Conservation (phyloP, 2,329 filamentous ascomycete species). For the Trichophyton mentagrophytes region DNA sequence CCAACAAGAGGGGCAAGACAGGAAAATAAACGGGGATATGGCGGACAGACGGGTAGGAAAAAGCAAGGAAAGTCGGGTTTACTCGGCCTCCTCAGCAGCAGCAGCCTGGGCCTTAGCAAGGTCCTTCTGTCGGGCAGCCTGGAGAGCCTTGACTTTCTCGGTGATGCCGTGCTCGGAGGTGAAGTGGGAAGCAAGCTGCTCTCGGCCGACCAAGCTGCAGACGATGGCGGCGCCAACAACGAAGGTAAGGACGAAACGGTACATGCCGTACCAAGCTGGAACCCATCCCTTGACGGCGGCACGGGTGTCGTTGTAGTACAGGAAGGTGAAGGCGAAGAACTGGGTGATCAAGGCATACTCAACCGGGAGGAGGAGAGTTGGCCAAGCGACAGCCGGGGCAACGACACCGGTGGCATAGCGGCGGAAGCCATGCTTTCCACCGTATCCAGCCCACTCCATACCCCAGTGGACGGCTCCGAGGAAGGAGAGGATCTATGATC, state of each 20-base stretch:
- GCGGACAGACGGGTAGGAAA: background rate
- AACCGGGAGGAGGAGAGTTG: conserved; percentile 69
- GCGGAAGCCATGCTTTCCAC: conserved; percentile 55
- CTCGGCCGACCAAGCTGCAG: conserved; percentile 65
- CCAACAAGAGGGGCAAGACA: background rate
- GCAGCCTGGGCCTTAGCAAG: conserved; percentile 25
- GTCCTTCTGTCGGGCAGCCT: conserved; percentile 32
- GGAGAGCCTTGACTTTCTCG: conserved; percentile 43
- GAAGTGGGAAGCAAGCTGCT: conserved; percentile 49
- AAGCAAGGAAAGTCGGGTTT: background rate
- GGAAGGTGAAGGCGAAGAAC: conserved; percentile 68
- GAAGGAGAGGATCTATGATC: conserved; percentile 68
- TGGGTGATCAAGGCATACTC: conserved; percentile 78
- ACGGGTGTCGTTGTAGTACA: conserved; percentile 73
- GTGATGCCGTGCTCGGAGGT: conserved; percentile 26
- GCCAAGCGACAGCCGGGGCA: conserved; percentile 74
- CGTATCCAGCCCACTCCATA: conserved; percentile 64
- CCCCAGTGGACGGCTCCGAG: conserved; percentile 91
- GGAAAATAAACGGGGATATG: background rate
- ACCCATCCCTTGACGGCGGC: conserved; percentile 64
- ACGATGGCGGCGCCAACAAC: conserved; percentile 75
- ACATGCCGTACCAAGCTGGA: conserved; percentile 73
- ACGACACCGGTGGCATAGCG: conserved; percentile 75
- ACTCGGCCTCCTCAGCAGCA: conserved; percentile 16
- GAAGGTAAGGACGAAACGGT: conserved; percentile 85